Evolutionary conservation across 1,284 basidiomycete genomes (phyloP), one percentile per base, ranked within the genome.

Genomic region (Sanghuangporus sanghuang): DNA sequence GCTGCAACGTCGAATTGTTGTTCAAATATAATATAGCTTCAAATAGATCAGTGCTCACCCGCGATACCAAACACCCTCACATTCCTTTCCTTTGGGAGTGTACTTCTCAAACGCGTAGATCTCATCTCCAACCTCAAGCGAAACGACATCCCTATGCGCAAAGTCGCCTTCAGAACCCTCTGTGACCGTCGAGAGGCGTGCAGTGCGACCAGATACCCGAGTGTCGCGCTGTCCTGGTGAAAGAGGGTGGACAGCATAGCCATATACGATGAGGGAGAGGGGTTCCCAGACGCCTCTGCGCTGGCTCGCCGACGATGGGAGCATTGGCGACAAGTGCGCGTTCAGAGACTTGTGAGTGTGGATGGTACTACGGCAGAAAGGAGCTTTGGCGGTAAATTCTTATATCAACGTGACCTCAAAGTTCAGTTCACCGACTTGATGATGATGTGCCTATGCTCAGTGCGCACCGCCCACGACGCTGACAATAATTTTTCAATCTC

Each of bases 31-130:
- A 62, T 49, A 57, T 55, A 54, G 61, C 11, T 23, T 23, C 2
- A 61, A 53, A 6, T 27, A 50, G 46, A 23, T 61, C 27, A 5
- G 27, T 32, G 84, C 89, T 75, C 72, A 93, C 93, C 94, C 93
- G 81, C 93, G 80, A 74, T 93, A 95, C 93, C 93, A 96, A 8
- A 88, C 75, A 27, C 87, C 87, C 62, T 93, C 90, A 14, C 85
- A 84, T 68, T 90, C 88, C 71, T 87, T 90, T 66, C 81, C 83
- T 64, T 78, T 80, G 32, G 88, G 89, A 0, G 82, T 86, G 73
- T 93, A 95, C 73, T 89, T 89, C 77, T 97, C 95, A 71, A 97
- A 96, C 27, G 95, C 94, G 77, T 98, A 98, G 44, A 98, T 89
- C 73, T 98, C 96, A 73, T 98, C 96, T 58, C 96, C 96, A 23